Evolutionary conservation across 768 basidiomycete species (phyloP).

Genomic region (Amyloporia xantha): DNA sequence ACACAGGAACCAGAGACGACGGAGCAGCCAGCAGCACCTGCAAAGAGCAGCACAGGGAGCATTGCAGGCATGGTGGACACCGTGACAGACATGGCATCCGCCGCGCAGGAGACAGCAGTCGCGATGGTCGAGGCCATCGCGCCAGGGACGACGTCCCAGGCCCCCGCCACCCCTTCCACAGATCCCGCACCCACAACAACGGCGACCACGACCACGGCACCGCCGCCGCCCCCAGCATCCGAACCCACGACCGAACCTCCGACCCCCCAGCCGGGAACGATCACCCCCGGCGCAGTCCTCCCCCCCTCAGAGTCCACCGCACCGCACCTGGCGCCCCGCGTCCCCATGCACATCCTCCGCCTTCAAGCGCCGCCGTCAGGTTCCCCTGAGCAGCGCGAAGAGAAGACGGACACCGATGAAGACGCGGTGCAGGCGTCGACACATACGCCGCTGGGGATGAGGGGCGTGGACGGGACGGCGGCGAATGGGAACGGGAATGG

Average conservation of each 20-base stretch:
- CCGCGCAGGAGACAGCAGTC: constrained; percentile 17
- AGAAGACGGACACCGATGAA: not conserved
- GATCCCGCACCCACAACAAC: constrained; percentile 9
- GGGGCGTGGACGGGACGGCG: not conserved
- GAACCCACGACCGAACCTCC: constrained; percentile 1
- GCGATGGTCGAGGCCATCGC: constrained; percentile 20
- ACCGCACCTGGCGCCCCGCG: constrained; percentile 7
- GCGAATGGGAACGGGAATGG: too few relatives aligned
- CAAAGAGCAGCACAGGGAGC: not conserved
- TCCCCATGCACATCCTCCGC: not conserved
- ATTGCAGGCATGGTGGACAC: not conserved
- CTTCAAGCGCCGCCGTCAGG: not conserved
- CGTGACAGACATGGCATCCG: constrained; percentile 12
- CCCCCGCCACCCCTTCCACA: constrained; percentile 4
- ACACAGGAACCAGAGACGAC: not conserved
- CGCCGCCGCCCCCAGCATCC: constrained; percentile 3
- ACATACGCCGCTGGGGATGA: constrained; percentile 2
- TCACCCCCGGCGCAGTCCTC: constrained; percentile 4
- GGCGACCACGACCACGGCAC: constrained; percentile 2
- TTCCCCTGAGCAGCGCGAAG: not conserved
- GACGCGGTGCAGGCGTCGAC: constrained; percentile 6
- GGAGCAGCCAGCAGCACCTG: not conserved
- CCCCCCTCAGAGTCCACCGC: constrained; percentile 7
- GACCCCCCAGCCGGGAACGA: constrained; percentile 1
- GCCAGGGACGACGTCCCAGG: constrained; percentile 13